Evolutionary conservation across 352 stramenopile species (phyloP).

Genomic region (Phytopythium litorale): DNA sequence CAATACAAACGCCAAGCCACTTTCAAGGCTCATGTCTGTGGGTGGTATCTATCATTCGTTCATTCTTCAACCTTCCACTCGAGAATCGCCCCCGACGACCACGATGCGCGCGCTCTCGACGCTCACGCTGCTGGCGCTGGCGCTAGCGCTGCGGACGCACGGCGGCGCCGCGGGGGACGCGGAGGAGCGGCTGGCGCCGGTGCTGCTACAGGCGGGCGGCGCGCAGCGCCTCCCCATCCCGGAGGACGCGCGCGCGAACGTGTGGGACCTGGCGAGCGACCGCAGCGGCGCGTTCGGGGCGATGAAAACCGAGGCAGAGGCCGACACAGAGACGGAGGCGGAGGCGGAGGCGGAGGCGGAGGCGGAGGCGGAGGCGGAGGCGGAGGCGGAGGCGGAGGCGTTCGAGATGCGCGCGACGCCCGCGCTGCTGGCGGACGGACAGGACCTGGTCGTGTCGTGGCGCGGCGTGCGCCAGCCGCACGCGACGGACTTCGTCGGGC

Average conservation of each 20-base stretch:
- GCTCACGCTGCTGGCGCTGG: neutral
- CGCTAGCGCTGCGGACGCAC: neutral
- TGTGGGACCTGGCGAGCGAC: slow-evolving; percentile 20
- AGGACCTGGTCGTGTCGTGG: slow-evolving; percentile 76
- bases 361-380: no score
- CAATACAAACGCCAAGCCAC: no score
- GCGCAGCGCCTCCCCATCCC: neutral
- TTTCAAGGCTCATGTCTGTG: no score
- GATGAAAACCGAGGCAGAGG: no score
- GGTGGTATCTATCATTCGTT: no score
- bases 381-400: neutral
- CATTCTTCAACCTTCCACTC: neutral
- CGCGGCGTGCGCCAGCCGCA: slow-evolving; percentile 38
- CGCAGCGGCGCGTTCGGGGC: slow-evolving; percentile 10
- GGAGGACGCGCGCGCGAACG: neutral
- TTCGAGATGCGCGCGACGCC: slow-evolving; percentile 38
- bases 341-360: no score
- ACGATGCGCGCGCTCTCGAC: neutral
- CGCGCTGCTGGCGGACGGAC: slow-evolving; percentile 44
- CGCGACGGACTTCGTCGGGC: slow-evolving; percentile 54
- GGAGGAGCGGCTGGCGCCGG: neutral
- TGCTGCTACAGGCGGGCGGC: slow-evolving; percentile 1
- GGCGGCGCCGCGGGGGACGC: neutral
- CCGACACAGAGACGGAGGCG: neutral
- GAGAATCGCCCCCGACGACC: neutral